These are phyloP conservation scores for Ambrosia hybrid DNA, from an alignment of 140 eudicot species.

Conservation along the genomic window DNA sequence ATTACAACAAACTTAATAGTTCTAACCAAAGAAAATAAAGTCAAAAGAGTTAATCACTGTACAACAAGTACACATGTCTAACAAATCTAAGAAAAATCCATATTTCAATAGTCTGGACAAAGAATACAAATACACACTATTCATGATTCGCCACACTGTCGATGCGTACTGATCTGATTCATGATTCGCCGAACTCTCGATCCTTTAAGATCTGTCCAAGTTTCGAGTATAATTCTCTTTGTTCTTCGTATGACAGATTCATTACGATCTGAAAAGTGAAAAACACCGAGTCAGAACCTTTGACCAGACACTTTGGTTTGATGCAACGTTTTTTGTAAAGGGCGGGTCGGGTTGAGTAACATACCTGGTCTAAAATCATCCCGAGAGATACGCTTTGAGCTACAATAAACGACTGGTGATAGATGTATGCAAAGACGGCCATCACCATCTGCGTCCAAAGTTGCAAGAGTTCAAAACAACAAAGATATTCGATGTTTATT, in stretches of 20 bases:
- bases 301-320: neutral
- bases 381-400: constrained; percentile 88
- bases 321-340: constrained; percentile 2
- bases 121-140: constrained; percentile 6
- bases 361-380: constrained; percentile 91
- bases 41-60: constrained; percentile 6
- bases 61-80: constrained; percentile 22
- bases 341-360: neutral
- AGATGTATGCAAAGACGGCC: constrained; percentile 92
- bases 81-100: neutral
- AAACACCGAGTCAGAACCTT: constrained; percentile 4
- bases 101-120: constrained; percentile 6
- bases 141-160: neutral
- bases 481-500: neutral
- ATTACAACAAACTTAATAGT: constrained; percentile 18
- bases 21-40: constrained; percentile 6
- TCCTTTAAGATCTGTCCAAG: constrained; percentile 34
- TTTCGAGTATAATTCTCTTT: constrained; percentile 29
- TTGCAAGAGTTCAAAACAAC: constrained; percentile 8
- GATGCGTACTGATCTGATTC: neutral
- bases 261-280: constrained; percentile 25
- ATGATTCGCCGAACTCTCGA: constrained; percentile 31
- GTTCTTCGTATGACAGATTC: constrained; percentile 32
- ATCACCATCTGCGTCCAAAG: constrained; percentile 46
- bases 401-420: constrained; percentile 86